These are phyloP conservation scores for Dendrocalamus latiflorus DNA, from an alignment of 202 grass and related monocot genomes.

Conservation along the genomic window DNA sequence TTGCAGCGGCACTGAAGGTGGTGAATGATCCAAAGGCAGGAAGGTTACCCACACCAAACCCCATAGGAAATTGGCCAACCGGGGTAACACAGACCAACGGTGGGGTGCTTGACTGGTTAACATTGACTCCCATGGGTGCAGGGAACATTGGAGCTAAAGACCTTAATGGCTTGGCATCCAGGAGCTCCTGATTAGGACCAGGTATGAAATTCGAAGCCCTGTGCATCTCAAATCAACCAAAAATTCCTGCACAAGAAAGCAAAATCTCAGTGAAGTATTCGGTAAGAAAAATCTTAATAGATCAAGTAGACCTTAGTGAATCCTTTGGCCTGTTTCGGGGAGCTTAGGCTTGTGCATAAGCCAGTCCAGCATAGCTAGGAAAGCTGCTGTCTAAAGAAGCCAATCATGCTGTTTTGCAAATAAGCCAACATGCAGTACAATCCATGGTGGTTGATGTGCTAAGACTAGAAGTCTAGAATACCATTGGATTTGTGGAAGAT, in stretches of 20 bases:
- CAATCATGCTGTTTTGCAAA: background rate
- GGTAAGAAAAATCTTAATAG: background rate
- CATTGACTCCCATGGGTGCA: constrained; percentile 56
- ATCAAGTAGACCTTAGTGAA: constrained; percentile 18
- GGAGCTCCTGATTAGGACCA: constrained; percentile 45
- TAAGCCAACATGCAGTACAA: background rate
- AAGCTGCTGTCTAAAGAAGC: background rate
- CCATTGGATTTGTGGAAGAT: background rate
- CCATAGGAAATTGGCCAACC: constrained; percentile 43
- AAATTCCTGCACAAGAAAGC: constrained; percentile 24
- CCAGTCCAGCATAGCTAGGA: background rate
- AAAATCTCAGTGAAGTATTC: constrained; percentile 14
- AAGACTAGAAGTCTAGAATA: background rate
- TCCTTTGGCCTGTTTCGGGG: background rate
- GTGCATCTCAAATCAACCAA: constrained; percentile 32
- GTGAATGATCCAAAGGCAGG: constrained; percentile 37
- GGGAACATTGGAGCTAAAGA: constrained; percentile 64
- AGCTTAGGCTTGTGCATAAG: background rate
- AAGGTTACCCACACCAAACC: constrained; percentile 35
- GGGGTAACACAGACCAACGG: constrained; percentile 69
- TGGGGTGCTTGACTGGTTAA: constrained; percentile 60
- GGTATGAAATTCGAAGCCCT: constrained; percentile 39
- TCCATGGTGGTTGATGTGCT: background rate
- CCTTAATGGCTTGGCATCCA: constrained; percentile 46
- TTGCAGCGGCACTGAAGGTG: constrained; percentile 26